Evolutionary conservation across 1,284 basidiomycete species (phyloP).

Genomic region (Marasmius tenuissimus): DNA sequence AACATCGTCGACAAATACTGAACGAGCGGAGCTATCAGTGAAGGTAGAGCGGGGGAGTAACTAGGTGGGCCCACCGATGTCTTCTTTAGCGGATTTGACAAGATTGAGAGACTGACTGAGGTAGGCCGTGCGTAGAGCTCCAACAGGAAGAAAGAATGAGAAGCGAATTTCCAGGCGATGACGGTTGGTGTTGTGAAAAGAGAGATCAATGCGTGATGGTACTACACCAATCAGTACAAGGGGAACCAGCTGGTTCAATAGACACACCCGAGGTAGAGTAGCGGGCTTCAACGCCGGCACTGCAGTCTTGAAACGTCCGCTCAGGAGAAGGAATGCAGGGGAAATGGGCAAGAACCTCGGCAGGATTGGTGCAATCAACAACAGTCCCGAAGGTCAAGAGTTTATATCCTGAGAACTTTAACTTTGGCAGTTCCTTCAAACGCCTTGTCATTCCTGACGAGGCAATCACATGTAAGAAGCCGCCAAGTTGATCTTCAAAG

Average conservation of each 20-base stretch:
- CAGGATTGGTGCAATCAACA: not conserved
- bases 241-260: not conserved
- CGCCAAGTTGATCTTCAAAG: too few species aligned
- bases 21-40: not conserved
- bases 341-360: not conserved
- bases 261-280: not conserved
- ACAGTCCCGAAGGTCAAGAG: not conserved
- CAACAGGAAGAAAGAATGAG: too few species aligned
- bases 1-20: not conserved
- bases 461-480: not conserved
- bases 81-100: not conserved
- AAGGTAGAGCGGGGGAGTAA: not conserved
- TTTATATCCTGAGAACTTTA: not conserved
- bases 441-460: not conserved
- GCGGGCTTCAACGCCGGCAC: not conserved
- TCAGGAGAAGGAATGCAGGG: not conserved
- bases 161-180: too few species aligned
- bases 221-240: not conserved
- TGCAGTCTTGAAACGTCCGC: not conserved
- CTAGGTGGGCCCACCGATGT: not conserved
- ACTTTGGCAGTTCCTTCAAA: not conserved
- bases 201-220: not conserved
- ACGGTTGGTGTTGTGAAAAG: not conserved
- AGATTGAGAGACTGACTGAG: too few species aligned
- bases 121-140: too few species aligned